Evolutionary conservation across 495 filamentous ascomycete species (phyloP), one percentile per base, ranked within the genome.

Genomic region (Hypoxylon rickii): DNA sequence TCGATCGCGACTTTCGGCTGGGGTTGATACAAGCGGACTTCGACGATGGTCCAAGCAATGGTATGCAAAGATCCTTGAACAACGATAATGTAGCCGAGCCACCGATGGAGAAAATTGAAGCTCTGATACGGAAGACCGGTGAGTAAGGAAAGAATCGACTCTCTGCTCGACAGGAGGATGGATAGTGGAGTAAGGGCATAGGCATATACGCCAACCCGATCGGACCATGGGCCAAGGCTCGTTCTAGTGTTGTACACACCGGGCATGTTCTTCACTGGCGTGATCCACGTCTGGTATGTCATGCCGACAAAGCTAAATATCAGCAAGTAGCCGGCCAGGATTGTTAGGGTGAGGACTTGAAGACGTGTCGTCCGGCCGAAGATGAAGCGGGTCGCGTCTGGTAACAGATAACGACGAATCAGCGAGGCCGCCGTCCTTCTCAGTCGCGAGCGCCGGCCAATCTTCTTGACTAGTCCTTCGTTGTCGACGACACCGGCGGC

Each of bases 101-200:
- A 86, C 19, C 83, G 79, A 61, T 88, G 85, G 18, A 89, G 71
- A 66, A 88, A 88, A 70, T 86, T 82, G 72, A 88, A 88, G 44
- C 76, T 78, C 50, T 87, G 83, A 58, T 88, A 87, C 0, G 86
- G 83, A 3, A 88, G 67, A 4, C 86, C 85, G 0, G 84, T 88
- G 37, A 86, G 50, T 20, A 86, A 51, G 1, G 77, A 82, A 3
- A 89, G 78, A 2, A 88, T 69, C 0, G 79, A 83, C 45, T 88
- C 85, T 3, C 84, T 75, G 41, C 70, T 82, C 24, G 77, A 78
- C 11, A 88, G 72, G 7, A 85, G 66, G 26, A 88, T 66, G 1
- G 82, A 81, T 0, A 88, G 74, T 1, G 85, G 84, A 1, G 84
- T 86, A 4, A 89, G 78, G 5, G 84, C 86, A 61, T 84, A 89